phyloP scores from a whole-genome alignment of 208 protist genomes.

The Leishmania turanica region DNA sequence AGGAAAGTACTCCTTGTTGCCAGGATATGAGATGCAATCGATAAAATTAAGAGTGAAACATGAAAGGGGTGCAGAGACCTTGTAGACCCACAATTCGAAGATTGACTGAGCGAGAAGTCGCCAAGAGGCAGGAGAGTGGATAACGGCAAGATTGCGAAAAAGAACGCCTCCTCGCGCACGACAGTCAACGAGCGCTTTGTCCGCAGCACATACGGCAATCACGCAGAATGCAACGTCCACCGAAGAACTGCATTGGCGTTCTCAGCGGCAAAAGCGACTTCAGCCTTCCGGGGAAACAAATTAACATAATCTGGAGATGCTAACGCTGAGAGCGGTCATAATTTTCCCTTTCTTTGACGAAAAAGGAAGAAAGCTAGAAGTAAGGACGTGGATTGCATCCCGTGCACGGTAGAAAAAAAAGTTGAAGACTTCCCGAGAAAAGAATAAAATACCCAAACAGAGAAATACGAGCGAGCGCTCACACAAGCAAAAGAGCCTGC shows the following conservation, averaged over 20 bases:
- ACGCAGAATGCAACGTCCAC: neutral
- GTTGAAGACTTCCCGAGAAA: neutral
- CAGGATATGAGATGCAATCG: neutral
- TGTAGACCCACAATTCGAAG: neutral
- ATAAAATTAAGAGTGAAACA: neutral
- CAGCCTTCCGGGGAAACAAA: too few species aligned
- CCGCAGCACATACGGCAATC: too few species aligned
- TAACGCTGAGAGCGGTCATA: too few species aligned
- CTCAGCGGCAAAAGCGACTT: neutral
- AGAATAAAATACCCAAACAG: neutral
- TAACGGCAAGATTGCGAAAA: neutral
- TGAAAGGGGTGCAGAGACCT: neutral
- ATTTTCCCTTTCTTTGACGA: neutral
- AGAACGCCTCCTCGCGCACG: neutral
- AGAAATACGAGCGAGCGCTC: neutral
- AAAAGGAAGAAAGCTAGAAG: slow-evolving; percentile 3
- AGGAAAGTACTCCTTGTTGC: too few species aligned
- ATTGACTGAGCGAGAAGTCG: neutral
- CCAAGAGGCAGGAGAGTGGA: neutral
- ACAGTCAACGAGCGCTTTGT: too few species aligned
- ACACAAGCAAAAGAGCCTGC: neutral
- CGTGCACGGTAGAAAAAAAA: neutral
- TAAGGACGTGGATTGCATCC: neutral
- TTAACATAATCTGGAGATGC: neutral
- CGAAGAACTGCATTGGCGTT: neutral